These are phyloP conservation scores for Davidsoniella virescens DNA, from an alignment of 2,329 filamentous ascomycete genomes.

Conservation along the genomic window DNA sequence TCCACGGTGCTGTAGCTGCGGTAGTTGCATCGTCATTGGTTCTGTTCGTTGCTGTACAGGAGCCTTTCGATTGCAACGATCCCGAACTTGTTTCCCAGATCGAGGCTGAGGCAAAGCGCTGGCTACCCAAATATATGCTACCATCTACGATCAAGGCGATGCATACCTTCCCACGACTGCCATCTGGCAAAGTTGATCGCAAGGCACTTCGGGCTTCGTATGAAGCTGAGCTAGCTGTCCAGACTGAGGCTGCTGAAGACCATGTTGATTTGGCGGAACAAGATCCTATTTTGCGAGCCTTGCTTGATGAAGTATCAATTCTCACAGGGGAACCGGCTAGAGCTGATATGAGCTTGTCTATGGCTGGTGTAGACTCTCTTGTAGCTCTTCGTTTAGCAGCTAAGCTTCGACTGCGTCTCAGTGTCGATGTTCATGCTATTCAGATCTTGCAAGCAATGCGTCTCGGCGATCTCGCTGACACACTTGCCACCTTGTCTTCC, in stretches of 20 bases:
- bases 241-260: too few species aligned
- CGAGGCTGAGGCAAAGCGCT: constrained; percentile 44
- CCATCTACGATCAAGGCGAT: constrained; percentile 55
- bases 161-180: constrained; percentile 50
- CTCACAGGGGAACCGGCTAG: constrained; percentile 25
- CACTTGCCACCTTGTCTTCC: too few species aligned
- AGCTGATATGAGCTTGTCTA: constrained; percentile 28
- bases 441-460: constrained; percentile 27
- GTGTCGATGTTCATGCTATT: constrained; percentile 38
- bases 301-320: constrained; percentile 26
- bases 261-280: too few species aligned
- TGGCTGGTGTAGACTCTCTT: constrained; percentile 48
- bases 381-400: constrained; percentile 39
- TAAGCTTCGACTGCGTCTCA: constrained; percentile 34
- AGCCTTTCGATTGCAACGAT: constrained; percentile 9
- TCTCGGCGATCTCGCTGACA: not conserved
- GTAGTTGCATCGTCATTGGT: constrained; percentile 56
- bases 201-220: constrained; percentile 42
- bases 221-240: constrained; percentile 4
- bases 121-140: constrained; percentile 74
- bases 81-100: constrained; percentile 23
- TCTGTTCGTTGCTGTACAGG: constrained; percentile 50
- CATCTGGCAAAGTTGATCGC: constrained; percentile 73
- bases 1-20: constrained; percentile 49
- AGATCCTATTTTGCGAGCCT: not conserved